Percentiles rank a stretch among this genome's conserved stretches.
Conservation (phyloP, 2,329 filamentous ascomycete species). For the Alternaria triticina region DNA sequence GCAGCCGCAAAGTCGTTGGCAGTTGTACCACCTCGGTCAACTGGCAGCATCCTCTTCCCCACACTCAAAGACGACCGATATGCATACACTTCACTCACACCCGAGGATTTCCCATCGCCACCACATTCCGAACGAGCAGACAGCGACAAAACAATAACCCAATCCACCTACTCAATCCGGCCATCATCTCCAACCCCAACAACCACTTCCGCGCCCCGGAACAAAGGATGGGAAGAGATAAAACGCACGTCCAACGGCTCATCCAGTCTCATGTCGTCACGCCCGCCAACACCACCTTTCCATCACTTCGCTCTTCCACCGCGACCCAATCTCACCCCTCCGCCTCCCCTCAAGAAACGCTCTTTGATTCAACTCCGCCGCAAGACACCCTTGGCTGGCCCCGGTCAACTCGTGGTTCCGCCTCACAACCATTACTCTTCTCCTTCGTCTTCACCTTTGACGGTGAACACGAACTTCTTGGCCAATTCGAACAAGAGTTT, state of each 20-base stretch:
- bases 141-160: neutral
- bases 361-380: conserved; percentile 20
- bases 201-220: neutral
- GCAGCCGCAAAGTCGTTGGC: neutral
- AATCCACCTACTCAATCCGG: neutral
- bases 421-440: conserved; percentile 19
- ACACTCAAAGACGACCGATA: neutral
- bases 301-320: conserved; percentile 8
- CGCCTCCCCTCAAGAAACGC: conserved; percentile 19
- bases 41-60: conserved; percentile 7
- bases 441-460: conserved; percentile 15
- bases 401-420: conserved; percentile 20
- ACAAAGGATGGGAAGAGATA: conserved; percentile 42
- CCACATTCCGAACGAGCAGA: neutral
- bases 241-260: conserved; percentile 21
- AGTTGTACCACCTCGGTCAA: neutral
- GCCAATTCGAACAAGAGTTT: conserved; percentile 21
- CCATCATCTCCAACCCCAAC: neutral
- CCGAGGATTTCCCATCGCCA: neutral
- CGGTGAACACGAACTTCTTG: conserved; percentile 25
- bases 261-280: neutral
- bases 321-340: conserved; percentile 8
- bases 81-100: neutral
- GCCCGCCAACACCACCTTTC: conserved; percentile 5
- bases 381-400: conserved; percentile 25